Base-by-base conservation (phyloP, 2,329 filamentous ascomycete genomes). In the Fusarium sp. region DNA sequence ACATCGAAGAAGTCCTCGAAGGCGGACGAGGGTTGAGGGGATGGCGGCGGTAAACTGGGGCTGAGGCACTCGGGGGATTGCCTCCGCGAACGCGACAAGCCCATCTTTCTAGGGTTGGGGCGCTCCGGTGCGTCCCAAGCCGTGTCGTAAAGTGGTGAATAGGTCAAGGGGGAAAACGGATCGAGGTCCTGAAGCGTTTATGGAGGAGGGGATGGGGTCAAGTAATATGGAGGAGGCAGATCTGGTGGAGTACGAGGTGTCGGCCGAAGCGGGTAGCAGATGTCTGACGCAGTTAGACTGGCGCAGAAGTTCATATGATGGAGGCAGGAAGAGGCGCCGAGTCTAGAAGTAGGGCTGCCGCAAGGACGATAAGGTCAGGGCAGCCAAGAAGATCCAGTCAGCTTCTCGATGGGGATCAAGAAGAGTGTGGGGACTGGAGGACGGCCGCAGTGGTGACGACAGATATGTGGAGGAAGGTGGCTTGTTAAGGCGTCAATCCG, bases 1-100 rank as follows among this genome's bases (percentile, higher is more conserved):
- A 85, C 86, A 74, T 80, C 79, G 65, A 81, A 81, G 69, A 82
- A 82, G 74, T 83, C 84, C 71, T 84, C 82, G 56, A 83, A 81
- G 66, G 82, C 80, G 43, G 85, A 83, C 7, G 82, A 80, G 44
- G 83, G 82, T 56, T 78, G 79, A 59, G 84, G 82, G 63, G 84
- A 83, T 62, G 80, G 75, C 68, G 83, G 82, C 74, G 81, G 73
- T 46, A 83, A 79, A 68, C 70, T 82, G 56, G 82, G 80, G 72
- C 75, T 82, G 62, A 82, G 77, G 65, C 82, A 83, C 67, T 82
- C 78, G 70, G 84, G 81, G 69, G 84, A 84, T 64, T 79, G 78
- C 76, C 77, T 79, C 76, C 81, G 82, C 77, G 82, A 80, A 79
- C 82, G 82, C 71, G 82, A 80, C 72, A 76, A 85, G 77, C 83